These are phyloP conservation scores for Candolleomyces aberdarensis DNA, from an alignment of 768 basidiomycete genomes.

Conservation along the genomic window DNA sequence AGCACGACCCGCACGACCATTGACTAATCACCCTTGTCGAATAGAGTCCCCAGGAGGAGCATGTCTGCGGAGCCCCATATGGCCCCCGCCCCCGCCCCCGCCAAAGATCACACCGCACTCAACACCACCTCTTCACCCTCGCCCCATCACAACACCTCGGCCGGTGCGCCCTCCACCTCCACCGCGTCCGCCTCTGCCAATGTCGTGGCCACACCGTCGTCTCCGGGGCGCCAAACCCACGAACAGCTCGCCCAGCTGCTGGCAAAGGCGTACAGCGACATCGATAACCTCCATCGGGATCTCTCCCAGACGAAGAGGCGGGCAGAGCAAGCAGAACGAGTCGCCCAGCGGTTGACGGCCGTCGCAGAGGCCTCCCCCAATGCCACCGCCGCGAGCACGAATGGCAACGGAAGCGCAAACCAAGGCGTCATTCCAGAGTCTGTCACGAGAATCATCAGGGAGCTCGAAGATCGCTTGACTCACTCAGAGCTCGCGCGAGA, in stretches of 20 bases:
- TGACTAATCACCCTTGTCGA: too few species aligned
- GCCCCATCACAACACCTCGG: too few species aligned
- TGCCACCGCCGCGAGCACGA: too few species aligned
- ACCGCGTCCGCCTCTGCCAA: too few species aligned
- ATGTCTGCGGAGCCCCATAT: too few species aligned
- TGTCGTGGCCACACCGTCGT: background rate
- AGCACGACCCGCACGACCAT: too few species aligned
- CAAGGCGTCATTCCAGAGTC: background rate
- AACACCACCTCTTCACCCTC: too few species aligned
- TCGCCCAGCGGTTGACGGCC: constrained; percentile 21
- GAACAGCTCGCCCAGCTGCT: constrained; percentile 59
- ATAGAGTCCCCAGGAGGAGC: too few species aligned
- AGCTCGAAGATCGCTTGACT: background rate
- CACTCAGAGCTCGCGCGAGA: background rate
- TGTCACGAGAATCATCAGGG: background rate
- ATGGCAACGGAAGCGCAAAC: too few species aligned
- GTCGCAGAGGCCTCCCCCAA: constrained; percentile 3
- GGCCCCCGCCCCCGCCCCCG: too few species aligned
- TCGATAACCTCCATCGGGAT: constrained; percentile 49
- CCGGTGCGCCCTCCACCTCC: too few species aligned
- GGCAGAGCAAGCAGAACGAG: constrained; percentile 53
- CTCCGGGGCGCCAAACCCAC: constrained; percentile 14
- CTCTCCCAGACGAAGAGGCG: constrained; percentile 38
- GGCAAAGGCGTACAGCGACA: constrained; percentile 48
- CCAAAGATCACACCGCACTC: too few species aligned